These are phyloP conservation scores for Euphorbia tirucalli DNA, from an alignment of 345 rosid species.

Conservation along the genomic window DNA sequence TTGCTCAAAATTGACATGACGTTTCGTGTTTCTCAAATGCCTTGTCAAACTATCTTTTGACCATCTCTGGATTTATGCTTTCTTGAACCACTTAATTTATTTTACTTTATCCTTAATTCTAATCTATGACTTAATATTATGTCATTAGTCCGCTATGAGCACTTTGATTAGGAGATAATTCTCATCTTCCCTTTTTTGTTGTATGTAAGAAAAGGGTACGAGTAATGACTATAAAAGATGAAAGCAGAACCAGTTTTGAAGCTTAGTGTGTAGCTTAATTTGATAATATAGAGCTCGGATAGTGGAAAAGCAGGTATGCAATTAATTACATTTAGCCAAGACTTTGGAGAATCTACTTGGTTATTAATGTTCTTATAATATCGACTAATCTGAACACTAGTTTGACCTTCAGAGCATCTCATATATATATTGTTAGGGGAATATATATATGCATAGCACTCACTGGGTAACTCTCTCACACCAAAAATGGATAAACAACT, in stretches of 20 bases:
- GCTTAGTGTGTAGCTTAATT: background rate
- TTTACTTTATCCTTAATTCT: background rate
- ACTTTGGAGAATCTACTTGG: background rate
- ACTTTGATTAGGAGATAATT: background rate
- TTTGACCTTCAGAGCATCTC: background rate
- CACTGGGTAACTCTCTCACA: no score
- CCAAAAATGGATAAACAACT: no score
- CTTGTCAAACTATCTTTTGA: conserved; percentile 35
- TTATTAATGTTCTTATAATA: background rate
- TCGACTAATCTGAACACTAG: background rate
- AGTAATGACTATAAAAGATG: no score
- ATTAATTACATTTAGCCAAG: background rate
- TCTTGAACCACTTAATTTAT: background rate
- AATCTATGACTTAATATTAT: background rate
- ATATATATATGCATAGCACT: no score
- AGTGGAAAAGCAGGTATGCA: background rate
- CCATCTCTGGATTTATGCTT: conserved; percentile 19
- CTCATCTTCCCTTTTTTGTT: background rate
- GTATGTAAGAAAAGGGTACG: no score
- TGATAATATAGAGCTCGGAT: background rate
- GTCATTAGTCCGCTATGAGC: background rate
- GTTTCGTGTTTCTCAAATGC: conserved; percentile 6
- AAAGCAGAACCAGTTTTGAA: background rate
- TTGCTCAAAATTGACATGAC: conserved; percentile 14
- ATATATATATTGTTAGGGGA: no score